Conservation (phyloP, 441 rosid genomes). For the Gossypium schwendimanii region DNA sequence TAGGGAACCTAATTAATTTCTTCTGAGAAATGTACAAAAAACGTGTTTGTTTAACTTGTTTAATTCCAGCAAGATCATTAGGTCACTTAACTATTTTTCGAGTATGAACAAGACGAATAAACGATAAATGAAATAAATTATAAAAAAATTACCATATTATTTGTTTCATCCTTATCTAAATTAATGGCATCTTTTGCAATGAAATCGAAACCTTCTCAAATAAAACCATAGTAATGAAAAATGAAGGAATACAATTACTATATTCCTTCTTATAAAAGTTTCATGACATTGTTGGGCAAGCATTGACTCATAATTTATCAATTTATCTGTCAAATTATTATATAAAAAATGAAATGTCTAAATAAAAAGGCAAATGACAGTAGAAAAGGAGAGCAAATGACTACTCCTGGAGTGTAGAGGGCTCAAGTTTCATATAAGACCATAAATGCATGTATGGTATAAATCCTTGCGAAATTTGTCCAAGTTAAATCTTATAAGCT, state of each 20-base stretch:
- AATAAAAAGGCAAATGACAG: background rate
- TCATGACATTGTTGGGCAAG: background rate
- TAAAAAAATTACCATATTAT: background rate
- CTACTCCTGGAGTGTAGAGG: background rate
- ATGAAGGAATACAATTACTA: background rate
- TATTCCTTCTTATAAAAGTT: background rate
- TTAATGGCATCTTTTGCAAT: background rate
- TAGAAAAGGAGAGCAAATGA: background rate
- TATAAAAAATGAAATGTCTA: background rate
- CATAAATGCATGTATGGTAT: too few relatives aligned
- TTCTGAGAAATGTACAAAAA: constrained; percentile 1
- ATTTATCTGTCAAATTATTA: constrained; percentile 23
- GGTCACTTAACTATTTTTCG: constrained; percentile 12
- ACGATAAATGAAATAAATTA: background rate
- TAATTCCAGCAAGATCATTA: background rate
- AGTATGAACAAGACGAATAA: background rate
- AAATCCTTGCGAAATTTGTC: too few relatives aligned
- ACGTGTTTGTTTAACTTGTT: constrained; percentile 7
- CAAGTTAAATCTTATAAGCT: too few relatives aligned
- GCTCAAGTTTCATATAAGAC: too few relatives aligned
- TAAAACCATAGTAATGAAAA: constrained; percentile 5
- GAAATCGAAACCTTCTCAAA: background rate
- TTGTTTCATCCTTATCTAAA: background rate
- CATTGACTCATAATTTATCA: background rate
- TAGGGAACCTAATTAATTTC: constrained; percentile 16